phyloP scores from a whole-genome alignment of 116 monocot genomes.

The Zostera marina region DNA sequence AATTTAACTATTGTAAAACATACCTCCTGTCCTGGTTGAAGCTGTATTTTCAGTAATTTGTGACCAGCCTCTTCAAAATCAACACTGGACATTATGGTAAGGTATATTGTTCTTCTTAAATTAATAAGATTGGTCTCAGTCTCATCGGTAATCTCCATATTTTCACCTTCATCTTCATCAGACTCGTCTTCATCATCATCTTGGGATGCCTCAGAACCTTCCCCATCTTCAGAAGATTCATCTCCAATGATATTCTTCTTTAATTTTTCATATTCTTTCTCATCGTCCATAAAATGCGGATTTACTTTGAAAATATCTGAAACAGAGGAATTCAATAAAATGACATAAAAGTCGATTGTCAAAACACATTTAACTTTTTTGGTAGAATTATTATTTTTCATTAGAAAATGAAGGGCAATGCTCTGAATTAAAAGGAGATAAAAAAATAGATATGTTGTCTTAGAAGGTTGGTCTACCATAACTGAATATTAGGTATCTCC shows the following conservation, averaged over 20 bases:
- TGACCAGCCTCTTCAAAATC: conserved; percentile 99
- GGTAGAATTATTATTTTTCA: no score
- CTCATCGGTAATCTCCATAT: conserved; percentile 77
- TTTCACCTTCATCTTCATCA: conserved; percentile 66
- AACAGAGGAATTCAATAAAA: conserved; percentile 4
- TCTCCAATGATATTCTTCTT: conserved; percentile 74
- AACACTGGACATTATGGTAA: conserved; percentile 97
- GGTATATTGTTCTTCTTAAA: conserved; percentile 82
- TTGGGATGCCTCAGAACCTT: conserved; percentile 73
- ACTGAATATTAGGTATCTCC: no score
- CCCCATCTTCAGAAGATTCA: conserved; percentile 73
- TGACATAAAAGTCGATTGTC: not conserved
- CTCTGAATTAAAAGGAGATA: no score
- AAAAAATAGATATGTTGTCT: no score
- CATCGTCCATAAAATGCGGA: conserved; percentile 67
- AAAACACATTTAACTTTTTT: no score
- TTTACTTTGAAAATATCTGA: conserved; percentile 82
- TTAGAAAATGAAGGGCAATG: no score
- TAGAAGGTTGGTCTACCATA: no score
- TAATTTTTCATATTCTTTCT: conserved; percentile 80
- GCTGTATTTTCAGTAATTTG: conserved; percentile 87
- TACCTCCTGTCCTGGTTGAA: conserved; percentile 96
- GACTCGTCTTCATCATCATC: conserved; percentile 51
- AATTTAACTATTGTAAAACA: not conserved
- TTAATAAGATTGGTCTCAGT: conserved; percentile 98